Percentiles rank a stretch among this genome's conserved stretches.
Evolutionary conservation across 148 eudicot genomes (phyloP).

Genomic region (Diospyros lotus): DNA sequence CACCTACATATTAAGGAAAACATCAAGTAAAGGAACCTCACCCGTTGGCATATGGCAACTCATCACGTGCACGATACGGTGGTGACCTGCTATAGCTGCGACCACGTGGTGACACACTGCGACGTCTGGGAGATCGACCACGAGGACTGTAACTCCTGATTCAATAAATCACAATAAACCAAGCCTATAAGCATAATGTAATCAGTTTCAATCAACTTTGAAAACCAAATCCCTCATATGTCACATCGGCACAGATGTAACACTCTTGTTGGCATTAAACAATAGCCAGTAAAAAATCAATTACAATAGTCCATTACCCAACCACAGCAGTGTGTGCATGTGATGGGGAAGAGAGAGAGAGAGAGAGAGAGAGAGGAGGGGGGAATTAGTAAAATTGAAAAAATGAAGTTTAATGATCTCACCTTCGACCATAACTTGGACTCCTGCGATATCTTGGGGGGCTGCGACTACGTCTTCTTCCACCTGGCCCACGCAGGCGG

Average conservation of each 20-base stretch:
- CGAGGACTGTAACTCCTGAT: constrained; percentile 95
- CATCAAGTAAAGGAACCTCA: constrained; percentile 19
- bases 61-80: constrained; percentile 79
- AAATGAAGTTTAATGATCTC: neutral
- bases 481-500: constrained; percentile 63
- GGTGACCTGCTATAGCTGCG: constrained; percentile 89
- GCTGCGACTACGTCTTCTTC: constrained; percentile 82
- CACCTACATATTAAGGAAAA: neutral
- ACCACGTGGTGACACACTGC: constrained; percentile 87
- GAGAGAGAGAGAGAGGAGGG: too few relatives aligned
- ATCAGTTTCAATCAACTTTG: too few relatives aligned
- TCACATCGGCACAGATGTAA: too few relatives aligned
- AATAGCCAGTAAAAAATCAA: neutral
- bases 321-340: neutral
- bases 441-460: constrained; percentile 88
- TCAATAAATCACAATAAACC: neutral
- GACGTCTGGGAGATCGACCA: constrained; percentile 86
- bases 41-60: constrained; percentile 87
- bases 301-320: neutral
- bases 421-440: constrained; percentile 99
- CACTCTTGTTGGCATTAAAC: too few relatives aligned
- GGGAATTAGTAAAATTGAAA: neutral
- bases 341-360: too few relatives aligned
- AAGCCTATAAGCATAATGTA: neutral
- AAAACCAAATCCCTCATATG: too few relatives aligned